phyloP scores from a whole-genome alignment of 2,329 filamentous ascomycete genomes.

The Microcera coccophila region DNA sequence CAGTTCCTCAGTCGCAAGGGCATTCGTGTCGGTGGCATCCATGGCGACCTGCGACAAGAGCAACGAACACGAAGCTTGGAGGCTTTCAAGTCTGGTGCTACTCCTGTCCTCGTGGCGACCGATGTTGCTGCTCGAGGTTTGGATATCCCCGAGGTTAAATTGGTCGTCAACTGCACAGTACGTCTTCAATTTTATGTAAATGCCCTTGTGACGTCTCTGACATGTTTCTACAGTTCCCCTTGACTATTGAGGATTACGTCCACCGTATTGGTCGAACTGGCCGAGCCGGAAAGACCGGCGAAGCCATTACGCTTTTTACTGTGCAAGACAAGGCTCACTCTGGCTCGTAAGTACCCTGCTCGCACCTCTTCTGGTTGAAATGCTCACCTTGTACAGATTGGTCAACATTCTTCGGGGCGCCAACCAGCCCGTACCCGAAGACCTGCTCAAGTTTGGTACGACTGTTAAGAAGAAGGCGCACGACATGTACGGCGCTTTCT shows the following conservation, averaged over 20 bases:
- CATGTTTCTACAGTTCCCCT: constrained; percentile 59
- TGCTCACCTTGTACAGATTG: constrained; percentile 50
- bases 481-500: constrained; percentile 91
- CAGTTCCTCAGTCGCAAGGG: constrained; percentile 73
- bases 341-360: constrained; percentile 65
- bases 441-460: constrained; percentile 89
- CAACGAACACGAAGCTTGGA: constrained; percentile 83
- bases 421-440: constrained; percentile 84
- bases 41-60: constrained; percentile 86
- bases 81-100: constrained; percentile 81
- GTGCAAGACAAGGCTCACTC: constrained; percentile 90
- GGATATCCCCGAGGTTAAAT: constrained; percentile 91
- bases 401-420: constrained; percentile 95
- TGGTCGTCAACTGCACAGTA: constrained; percentile 87
- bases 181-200: constrained; percentile 20
- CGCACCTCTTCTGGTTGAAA: neutral
- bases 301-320: constrained; percentile 91
- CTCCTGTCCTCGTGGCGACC: constrained; percentile 84
- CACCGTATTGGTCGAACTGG: constrained; percentile 95
- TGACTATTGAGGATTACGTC: constrained; percentile 96
- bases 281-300: constrained; percentile 81
- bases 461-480: constrained; percentile 99
- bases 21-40: constrained; percentile 83
- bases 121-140: constrained; percentile 92
- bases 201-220: constrained; percentile 1